Evolutionary conservation across 345 rosid genomes (phyloP).

Genomic region (Cardamine chenopodiifolia): DNA sequence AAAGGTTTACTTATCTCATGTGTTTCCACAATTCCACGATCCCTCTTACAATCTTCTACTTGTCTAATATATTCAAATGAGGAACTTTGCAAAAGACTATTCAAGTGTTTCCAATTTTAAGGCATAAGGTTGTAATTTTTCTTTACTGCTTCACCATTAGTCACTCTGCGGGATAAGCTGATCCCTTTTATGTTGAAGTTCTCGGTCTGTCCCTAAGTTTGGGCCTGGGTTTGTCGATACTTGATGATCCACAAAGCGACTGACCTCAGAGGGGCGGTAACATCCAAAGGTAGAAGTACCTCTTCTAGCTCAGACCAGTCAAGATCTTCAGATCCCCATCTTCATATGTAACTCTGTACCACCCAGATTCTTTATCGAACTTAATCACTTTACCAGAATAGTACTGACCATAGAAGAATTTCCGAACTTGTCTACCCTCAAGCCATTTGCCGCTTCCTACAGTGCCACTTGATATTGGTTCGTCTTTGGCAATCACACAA

Average conservation of each 20-base stretch:
- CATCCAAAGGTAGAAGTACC: constrained; percentile 69
- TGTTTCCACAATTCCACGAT: background rate
- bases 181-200: background rate
- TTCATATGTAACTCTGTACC: constrained; percentile 85
- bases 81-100: background rate
- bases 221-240: constrained; percentile 42
- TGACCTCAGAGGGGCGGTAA: constrained; percentile 63
- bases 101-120: background rate
- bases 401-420: constrained; percentile 54
- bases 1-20: no score
- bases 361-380: constrained; percentile 68
- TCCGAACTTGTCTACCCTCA: constrained; percentile 76
- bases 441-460: constrained; percentile 76
- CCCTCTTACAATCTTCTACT: background rate
- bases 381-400: constrained; percentile 59
- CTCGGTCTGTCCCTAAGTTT: constrained; percentile 20
- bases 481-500: constrained; percentile 23
- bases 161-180: background rate
- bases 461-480: constrained; percentile 39
- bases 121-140: background rate
- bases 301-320: constrained; percentile 75
- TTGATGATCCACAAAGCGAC: constrained; percentile 54
- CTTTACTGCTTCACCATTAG: constrained; percentile 5
- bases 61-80: background rate
- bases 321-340: constrained; percentile 89